Evolutionary conservation across 164 flowering plant species (phyloP), one percentile per base, ranked within the genome.

Genomic region (Saururus chinensis): DNA sequence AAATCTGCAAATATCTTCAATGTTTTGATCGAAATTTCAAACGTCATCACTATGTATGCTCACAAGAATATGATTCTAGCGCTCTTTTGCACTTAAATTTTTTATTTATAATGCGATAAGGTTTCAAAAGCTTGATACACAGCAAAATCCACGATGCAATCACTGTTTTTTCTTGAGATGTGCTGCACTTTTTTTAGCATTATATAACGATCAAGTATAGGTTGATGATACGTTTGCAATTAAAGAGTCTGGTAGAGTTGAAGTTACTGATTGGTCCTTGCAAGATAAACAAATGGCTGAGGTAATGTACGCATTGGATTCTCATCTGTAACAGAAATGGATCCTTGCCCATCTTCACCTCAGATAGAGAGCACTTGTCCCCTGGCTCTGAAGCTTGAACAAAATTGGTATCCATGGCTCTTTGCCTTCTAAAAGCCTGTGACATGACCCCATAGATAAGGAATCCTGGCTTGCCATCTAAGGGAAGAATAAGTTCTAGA

Each of bases 381-480:
- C 11, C 49, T 12, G 45, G 17, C 17, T 13, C 14, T 12, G 17
- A 45, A 45, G 14, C 49, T 45, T 45, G 49, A 17, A 45, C 49
- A 45, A 45, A 45, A 12, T 45, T 45, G 49, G 49, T 45, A 4
- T 45, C 11, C 49, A 45, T 45, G 49, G 14, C 57, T 21, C 10
- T 54, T 22, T 54, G 25, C 25, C 25, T 16, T 24, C 26, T 16
- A 54, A 54, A 54, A 54, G 26, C 4, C 25, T 54, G 14, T 8
- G 57, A 20, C 57, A 20, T 11, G 25, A 16, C 26, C n/a, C 4
- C 14, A 54, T 54, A 19, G 58, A 10, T 13, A 25, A 1, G 16
- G 35, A 11, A 55, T 23, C 58, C 35, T 55, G 58, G 58, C 58
- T 55, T 55, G 37, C 35, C 58, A 24, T 55, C 30, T 23, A 55